A percentile compares a stretch with the other conserved stretches of the same genome.
Conservation (phyloP, 1,139 yeast genomes). For the Saccharomyces hybrid region DNA sequence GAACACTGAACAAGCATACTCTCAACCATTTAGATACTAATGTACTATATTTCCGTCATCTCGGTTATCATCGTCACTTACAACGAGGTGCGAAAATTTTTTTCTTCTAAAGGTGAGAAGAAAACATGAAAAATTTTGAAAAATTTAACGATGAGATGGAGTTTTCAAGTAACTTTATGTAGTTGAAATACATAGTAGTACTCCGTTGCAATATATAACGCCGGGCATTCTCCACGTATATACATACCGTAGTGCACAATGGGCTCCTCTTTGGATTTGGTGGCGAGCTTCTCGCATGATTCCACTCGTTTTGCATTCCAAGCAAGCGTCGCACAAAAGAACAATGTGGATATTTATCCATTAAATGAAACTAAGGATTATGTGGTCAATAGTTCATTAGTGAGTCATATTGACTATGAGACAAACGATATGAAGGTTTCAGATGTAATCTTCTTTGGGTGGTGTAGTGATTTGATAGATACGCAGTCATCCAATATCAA, state of each 20-base stretch:
- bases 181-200: neutral
- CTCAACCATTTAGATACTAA: constrained; percentile 23
- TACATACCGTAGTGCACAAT: constrained; percentile 3
- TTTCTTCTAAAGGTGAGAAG: neutral
- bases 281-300: constrained; percentile 28
- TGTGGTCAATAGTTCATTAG: constrained; percentile 26
- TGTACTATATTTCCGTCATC: neutral
- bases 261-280: constrained; percentile 13
- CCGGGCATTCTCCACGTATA: neutral
- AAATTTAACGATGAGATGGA: constrained; percentile 1
- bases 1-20: constrained; percentile 25
- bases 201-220: neutral
- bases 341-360: constrained; percentile 28
- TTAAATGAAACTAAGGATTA: constrained; percentile 22
- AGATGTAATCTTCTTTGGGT: constrained; percentile 22
- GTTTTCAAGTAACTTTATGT: neutral
- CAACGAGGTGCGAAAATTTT: constrained; percentile 1
- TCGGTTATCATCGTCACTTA: neutral
- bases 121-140: neutral
- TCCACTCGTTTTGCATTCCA: constrained; percentile 29
- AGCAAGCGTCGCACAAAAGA: constrained; percentile 25
- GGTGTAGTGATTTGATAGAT: constrained; percentile 21
- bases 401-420: constrained; percentile 27
- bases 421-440: constrained; percentile 23
- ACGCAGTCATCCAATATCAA: constrained; percentile 5